Evolutionary conservation across 305 asterid species (phyloP).

Genomic region (Fraxinus nigra): DNA sequence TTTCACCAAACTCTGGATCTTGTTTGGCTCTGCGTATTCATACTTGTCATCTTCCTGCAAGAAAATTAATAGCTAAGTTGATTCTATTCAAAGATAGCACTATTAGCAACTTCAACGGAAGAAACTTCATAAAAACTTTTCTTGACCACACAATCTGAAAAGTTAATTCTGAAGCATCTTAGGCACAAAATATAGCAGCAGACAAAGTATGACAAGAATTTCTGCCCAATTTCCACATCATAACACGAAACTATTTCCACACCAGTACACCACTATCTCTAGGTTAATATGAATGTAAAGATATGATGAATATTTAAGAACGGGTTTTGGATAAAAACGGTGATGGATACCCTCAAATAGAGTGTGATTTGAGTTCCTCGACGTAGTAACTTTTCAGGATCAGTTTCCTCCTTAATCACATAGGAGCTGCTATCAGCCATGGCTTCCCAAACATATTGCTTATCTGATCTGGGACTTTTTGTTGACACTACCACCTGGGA

Average conservation of each 20-base stretch:
- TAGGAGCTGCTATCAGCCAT: constrained; percentile 91
- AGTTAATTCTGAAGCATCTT: not conserved
- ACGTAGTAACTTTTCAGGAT: constrained; percentile 55
- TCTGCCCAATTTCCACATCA: not conserved
- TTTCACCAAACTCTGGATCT: constrained; percentile 88
- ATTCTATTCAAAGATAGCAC: constrained; percentile 4
- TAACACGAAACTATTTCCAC: not conserved
- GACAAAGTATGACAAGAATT: not conserved
- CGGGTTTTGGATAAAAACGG: not conserved
- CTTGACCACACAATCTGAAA: not conserved
- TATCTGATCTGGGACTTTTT: constrained; percentile 91
- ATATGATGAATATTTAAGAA: not conserved
- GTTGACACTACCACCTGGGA: constrained; percentile 82
- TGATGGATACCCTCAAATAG: constrained; percentile 58
- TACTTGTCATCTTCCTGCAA: constrained; percentile 81
- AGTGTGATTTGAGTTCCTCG: constrained; percentile 97
- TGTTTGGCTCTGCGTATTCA: constrained; percentile 81
- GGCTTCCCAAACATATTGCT: constrained; percentile 93
- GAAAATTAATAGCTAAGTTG: constrained; percentile 3
- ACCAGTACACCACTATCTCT: not conserved
- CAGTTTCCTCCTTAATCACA: constrained; percentile 72
- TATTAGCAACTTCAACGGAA: not conserved
- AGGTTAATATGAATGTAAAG: not conserved
- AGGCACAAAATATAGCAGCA: not conserved
- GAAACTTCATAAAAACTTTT: not conserved